A percentile compares a stretch with the other conserved stretches of the same genome.
phyloP scores from a whole-genome alignment of 2,329 filamentous ascomycete species.

The Pestalotiopsis sp. region DNA sequence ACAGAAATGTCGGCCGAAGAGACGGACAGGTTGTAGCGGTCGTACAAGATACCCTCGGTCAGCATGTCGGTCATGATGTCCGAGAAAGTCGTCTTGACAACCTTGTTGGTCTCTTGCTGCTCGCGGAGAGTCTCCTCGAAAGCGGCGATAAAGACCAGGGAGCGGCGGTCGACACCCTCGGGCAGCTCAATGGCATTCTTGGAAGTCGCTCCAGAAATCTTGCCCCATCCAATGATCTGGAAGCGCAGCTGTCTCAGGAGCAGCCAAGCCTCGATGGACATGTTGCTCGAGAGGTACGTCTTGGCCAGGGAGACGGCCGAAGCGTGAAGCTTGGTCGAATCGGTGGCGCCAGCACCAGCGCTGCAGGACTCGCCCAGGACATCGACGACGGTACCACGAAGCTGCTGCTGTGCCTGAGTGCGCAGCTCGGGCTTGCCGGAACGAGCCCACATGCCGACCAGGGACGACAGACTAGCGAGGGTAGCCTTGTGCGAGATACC shows the following conservation, averaged over 20 bases:
- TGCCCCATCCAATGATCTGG: background rate
- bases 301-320: background rate
- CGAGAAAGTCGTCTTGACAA: background rate
- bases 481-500: slow-evolving; percentile 6
- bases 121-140: background rate
- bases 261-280: background rate
- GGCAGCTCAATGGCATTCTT: background rate
- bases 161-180: background rate
- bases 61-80: background rate
- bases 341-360: background rate
- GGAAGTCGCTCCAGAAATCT: background rate
- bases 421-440: background rate
- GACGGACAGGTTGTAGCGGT: background rate
- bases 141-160: background rate
- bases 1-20: background rate
- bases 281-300: background rate
- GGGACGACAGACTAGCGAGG: background rate
- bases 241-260: background rate
- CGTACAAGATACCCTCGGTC: background rate
- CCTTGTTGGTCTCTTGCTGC: background rate
- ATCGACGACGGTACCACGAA: background rate
- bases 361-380: background rate
- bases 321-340: background rate
- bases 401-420: background rate
- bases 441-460: background rate